Base-by-base conservation (phyloP, 2,329 filamentous ascomycete genomes). In the Colletotrichum euphorbiae region DNA sequence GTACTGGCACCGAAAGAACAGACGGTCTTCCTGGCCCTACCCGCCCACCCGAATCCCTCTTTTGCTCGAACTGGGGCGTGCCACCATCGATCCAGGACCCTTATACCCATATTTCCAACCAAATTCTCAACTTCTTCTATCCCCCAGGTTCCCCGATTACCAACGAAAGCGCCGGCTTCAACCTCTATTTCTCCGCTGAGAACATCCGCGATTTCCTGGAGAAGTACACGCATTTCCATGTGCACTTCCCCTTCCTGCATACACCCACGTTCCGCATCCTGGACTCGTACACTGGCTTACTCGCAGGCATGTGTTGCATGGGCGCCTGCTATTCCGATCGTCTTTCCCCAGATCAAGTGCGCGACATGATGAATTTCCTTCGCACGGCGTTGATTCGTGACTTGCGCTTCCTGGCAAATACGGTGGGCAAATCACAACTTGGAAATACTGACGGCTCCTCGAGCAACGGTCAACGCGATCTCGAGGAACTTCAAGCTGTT, bases 321-420 rank as follows among this genome's bases (percentile, higher is more conserved):
- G 91, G 91, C 42, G 91, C 91, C 45, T 91, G 92, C 65, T 94
- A 93, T 78, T 92, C 91, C 58, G 85, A 91, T 61, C 84, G 84
- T 69, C 80, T 91, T 69, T 80, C 83, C 31, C 78, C 89, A 50
- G 80, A 83, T 69, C 84, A 91, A 71, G 89, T 91, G 71, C 88
- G 91, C 70, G 87, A 89, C 75, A 83, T 93, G 77, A 91, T 91
- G 84, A 87, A 91, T 67, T 83, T 87, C 58, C 82, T 90, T 38
- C 87, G 87, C 71, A 75, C 82, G 21, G 86, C 87, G 9, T 82
- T 92, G 46, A 82, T 89, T 72, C 83, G 84, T 54, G 87, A 88
- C 56, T 76, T 87, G 82, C 77, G 81, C 77, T 65, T 83, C 79
- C 73, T 86, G 57, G 77, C 80, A n/a, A 76, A 33, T 36, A 60